These are phyloP conservation scores for Zymoseptoria crescenta DNA, from an alignment of 2,329 filamentous ascomycete species.

Conservation along the genomic window DNA sequence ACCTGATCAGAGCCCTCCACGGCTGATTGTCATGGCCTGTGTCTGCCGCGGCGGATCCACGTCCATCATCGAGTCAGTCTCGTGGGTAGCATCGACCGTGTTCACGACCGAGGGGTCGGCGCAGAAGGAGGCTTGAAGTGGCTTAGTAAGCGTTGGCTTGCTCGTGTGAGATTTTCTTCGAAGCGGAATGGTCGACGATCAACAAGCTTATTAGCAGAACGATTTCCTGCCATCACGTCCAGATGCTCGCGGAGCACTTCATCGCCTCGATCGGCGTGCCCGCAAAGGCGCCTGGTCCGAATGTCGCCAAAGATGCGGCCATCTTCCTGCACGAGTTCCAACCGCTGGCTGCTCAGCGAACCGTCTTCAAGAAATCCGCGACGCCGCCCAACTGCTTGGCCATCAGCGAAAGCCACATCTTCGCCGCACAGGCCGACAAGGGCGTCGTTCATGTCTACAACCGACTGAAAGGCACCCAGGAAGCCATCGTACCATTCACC, in stretches of 20 bases:
- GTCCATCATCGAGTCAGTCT: too few relatives aligned
- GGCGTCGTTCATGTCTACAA: constrained; percentile 90
- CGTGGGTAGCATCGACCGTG: too few relatives aligned
- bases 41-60: not conserved
- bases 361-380: constrained; percentile 86
- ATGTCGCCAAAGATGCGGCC: constrained; percentile 65
- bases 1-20: not conserved
- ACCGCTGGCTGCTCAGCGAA: constrained; percentile 65
- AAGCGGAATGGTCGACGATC: not conserved
- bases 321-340: constrained; percentile 80
- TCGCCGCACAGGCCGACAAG: constrained; percentile 85
- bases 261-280: constrained; percentile 41
- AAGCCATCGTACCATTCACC: constrained; percentile 78
- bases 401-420: constrained; percentile 73
- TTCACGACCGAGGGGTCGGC: too few relatives aligned
- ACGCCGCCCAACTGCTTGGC: constrained; percentile 72
- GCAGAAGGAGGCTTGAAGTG: too few relatives aligned
- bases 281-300: constrained; percentile 37
- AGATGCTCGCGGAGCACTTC: constrained; percentile 46
- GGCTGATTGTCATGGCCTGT: not conserved
- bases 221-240: not conserved
- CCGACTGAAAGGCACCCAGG: constrained; percentile 73
- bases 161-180: not conserved
- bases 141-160: too few relatives aligned
- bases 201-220: not conserved